A percentile compares a stretch with the other conserved stretches of the same genome.
Evolutionary conservation across 2,329 filamentous ascomycete species (phyloP).

Genomic region (Fusarium nygamai): DNA sequence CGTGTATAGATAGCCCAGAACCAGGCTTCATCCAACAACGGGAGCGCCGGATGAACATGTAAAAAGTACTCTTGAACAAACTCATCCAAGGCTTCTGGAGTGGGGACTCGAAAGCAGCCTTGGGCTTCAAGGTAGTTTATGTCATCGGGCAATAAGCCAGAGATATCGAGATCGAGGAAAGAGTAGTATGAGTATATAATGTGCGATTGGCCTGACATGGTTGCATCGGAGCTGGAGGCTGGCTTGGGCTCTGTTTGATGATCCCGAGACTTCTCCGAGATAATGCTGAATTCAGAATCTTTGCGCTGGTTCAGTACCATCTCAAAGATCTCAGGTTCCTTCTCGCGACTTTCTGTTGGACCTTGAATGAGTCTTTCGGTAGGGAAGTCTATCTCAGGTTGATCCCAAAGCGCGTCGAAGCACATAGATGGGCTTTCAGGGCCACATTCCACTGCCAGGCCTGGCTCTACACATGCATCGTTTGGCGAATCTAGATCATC

Average conservation of each 20-base stretch:
- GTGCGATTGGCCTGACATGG: neutral
- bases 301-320: neutral
- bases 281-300: neutral
- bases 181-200: conserved; percentile 23
- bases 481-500: neutral
- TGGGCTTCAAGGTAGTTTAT: conserved; percentile 21
- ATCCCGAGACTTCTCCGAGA: neutral
- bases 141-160: conserved; percentile 4
- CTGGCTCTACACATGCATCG: neutral
- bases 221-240: neutral
- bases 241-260: neutral
- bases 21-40: neutral
- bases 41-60: neutral
- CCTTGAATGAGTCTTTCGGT: neutral
- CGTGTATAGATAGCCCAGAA: conserved; percentile 23
- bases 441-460: neutral
- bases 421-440: neutral
- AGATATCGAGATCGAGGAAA: conserved; percentile 18
- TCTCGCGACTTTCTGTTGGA: neutral
- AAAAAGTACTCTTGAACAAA: neutral
- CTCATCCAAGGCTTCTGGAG: conserved; percentile 7
- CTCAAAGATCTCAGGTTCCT: neutral
- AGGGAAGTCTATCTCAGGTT: neutral
- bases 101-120: conserved; percentile 24
- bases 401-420: neutral